Evolutionary conservation across 2,329 filamentous ascomycete genomes (phyloP).

Genomic region (Fusarium sp.): DNA sequence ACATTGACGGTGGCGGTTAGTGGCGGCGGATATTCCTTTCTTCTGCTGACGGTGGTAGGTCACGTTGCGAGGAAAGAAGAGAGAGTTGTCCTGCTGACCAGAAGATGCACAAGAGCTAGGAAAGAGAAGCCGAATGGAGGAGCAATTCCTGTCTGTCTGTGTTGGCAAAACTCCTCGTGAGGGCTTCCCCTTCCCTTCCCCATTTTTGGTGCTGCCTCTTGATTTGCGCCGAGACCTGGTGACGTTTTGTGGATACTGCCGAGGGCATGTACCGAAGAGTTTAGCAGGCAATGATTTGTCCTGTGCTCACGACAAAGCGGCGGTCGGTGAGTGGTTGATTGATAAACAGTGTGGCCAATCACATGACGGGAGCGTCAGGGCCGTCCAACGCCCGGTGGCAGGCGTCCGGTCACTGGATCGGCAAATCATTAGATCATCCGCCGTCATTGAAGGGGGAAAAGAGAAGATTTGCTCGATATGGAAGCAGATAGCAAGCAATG

Average conservation of each 20-base stretch:
- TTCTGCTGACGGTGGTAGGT: not conserved
- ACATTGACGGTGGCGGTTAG: not conserved
- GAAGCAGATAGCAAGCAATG: conserved; percentile 20
- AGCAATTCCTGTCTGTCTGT: not conserved
- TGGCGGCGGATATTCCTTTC: not conserved
- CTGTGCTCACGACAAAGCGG: conserved; percentile 22
- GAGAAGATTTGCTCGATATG: conserved; percentile 6
- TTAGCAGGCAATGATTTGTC: conserved; percentile 11
- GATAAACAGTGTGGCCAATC: conserved; percentile 37
- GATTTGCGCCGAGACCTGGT: not conserved
- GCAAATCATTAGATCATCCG: conserved; percentile 36
- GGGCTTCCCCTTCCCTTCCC: not conserved
- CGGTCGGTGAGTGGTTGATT: conserved; percentile 31
- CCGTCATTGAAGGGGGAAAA: conserved; percentile 31
- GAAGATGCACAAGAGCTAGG: not conserved
- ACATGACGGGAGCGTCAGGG: not conserved
- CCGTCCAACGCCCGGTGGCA: not conserved
- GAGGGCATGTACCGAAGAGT: conserved; percentile 14
- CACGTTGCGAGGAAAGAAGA: not conserved
- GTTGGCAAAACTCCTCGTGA: not conserved
- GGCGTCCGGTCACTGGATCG: conserved; percentile 36
- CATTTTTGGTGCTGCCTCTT: not conserved
- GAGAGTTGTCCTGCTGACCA: not conserved
- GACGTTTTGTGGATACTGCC: conserved; percentile 16
- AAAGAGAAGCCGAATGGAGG: conserved; percentile 2